Evolutionary conservation across 2,329 filamentous ascomycete genomes (phyloP), one percentile per base, ranked within the genome.

Genomic region (Fusarium sp.): DNA sequence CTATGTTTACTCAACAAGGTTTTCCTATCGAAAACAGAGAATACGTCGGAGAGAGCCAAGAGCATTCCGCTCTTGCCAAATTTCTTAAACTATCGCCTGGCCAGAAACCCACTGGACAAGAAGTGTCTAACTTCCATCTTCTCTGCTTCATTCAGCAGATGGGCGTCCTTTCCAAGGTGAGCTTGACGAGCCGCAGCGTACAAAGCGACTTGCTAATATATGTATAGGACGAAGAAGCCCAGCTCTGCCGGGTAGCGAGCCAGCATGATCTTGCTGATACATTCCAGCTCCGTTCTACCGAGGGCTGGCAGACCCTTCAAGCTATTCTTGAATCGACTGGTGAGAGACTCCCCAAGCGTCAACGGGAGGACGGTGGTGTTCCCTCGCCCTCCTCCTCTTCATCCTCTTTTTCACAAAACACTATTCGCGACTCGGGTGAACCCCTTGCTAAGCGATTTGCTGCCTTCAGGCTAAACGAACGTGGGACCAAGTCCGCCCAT

Each of bases 11-110:
- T 28, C 85, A 89, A 47, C 84, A 86, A 65, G 88, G 84, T 41
- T 99, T 98, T 79, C 91, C 94, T 7, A 91, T 98, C 67, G 96
- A 97, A 80, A 98, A 99, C 75, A 90, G 96, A 65, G 91, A 95
- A 77, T 86, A 90, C 32, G 88, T 97, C 74, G 96, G 95, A 48
- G 89, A 97, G 79, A 89, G 88, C 62, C 95, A 97, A 79, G 93
- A 98, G 73, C 85, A 91, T 50, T 86, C 87, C 46, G 84, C 86
- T 65, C 83, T 92, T 72, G 84, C 90, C 70, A 86, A 92, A 75
- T 86, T 90, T 57, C 84, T 97, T 51, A 89, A 90, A 64, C 84
- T 89, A 13, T 82, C 80, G 46, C 81, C 83, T 19, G 85, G 84
- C 40, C 88, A 88, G 64, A 87, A 90, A 57, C 82, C 87, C 17